Base-by-base conservation (phyloP, 139 green algal genomes). In the Chlorella ohadii region DNA sequence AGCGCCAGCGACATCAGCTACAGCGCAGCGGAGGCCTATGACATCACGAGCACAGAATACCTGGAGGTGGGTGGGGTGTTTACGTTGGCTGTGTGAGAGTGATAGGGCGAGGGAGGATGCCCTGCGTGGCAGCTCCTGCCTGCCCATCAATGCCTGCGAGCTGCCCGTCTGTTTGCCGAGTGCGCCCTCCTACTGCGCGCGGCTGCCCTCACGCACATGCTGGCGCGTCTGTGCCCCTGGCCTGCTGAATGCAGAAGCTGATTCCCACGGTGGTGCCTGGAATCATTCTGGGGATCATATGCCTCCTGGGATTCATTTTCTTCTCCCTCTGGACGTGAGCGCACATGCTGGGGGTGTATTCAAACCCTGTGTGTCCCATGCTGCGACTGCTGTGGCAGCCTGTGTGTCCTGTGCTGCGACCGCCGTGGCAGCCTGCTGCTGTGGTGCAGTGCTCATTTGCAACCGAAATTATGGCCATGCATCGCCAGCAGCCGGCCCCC, bases 191-290 rank as follows among this genome's bases (percentile, higher is more conserved):
- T 34, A 20, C 31, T 28, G 25, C 41, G 44, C 44, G 9, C 13
- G 25, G 59, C 59, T 31, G 3, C 27, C 59, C 9, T n/a, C 22
- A 12, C 4, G 2, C n/a, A n/a, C n/a, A n/a, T n/a, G n/a, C n/a
- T n/a, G n/a, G n/a, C n/a, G n/a, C n/a, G n/a, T n/a, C n/a, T n/a
- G n/a, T n/a, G n/a, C n/a, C n/a, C n/a, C n/a, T n/a, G n/a, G n/a
- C n/a, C n/a, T n/a, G n/a, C n/a, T n/a, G n/a, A n/a, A n/a, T 51
- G 36, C 85, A 89, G 85, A 38, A 44, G 13, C 33, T 89, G 7
- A 34, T 87, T 5, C 81, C 86, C 1, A 82, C 57, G 12, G 59
- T 79, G 9, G 59, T 90, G 0, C 82, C 86, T 47, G 86, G 81
- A 11, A 39, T 90, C 23, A 66, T 90, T 16, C 55, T 90, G 36